Evolutionary conservation across 1,284 basidiomycete species (phyloP).

Genomic region (Sanghuangporus baumii): DNA sequence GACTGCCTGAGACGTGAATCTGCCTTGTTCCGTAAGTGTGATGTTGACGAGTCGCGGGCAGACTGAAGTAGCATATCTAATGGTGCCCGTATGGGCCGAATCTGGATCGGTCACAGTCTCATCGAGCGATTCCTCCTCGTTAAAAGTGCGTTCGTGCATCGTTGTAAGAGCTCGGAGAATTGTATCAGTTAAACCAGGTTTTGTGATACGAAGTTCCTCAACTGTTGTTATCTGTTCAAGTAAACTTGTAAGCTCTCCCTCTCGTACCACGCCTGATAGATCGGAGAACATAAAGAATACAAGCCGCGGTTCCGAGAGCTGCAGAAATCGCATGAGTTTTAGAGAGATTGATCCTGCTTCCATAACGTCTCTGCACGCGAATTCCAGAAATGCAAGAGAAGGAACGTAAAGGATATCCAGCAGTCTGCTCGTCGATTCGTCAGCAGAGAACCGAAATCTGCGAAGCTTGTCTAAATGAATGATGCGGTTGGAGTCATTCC

Average conservation of each 20-base stretch:
- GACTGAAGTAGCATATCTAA: neutral
- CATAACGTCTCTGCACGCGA: neutral
- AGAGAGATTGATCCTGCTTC: neutral
- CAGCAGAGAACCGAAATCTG: neutral
- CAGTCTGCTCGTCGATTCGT: neutral
- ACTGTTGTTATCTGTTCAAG: neutral
- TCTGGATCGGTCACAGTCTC: neutral
- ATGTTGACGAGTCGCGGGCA: neutral
- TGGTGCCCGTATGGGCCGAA: neutral
- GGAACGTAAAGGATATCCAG: neutral
- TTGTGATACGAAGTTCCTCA: neutral
- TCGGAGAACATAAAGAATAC: constrained; percentile 1
- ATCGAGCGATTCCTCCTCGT: neutral
- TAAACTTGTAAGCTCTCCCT: neutral
- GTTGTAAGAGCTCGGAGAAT: neutral
- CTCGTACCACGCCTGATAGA: neutral
- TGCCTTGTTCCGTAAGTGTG: neutral
- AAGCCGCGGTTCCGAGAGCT: neutral
- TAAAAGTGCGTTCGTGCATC: neutral
- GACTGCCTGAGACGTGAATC: neutral
- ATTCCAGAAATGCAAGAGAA: neutral
- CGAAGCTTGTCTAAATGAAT: neutral
- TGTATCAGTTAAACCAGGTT: neutral
- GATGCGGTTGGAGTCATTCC: neutral
- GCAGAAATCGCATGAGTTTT: neutral